These are phyloP conservation scores for Schrenkiella parvula DNA, from an alignment of 345 rosid genomes.

Conservation along the genomic window DNA sequence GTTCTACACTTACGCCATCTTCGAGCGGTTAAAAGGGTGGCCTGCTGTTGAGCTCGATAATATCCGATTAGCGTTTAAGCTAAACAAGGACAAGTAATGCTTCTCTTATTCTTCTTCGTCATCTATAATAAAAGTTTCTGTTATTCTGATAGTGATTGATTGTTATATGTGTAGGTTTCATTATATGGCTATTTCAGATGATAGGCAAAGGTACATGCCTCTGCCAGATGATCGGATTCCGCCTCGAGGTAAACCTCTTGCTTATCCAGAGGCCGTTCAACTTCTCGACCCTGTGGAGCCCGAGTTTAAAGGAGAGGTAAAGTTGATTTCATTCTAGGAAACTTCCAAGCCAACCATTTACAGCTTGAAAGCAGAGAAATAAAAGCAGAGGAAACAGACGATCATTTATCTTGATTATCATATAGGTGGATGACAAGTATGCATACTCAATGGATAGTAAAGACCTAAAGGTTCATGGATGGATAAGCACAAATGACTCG, in stretches of 20 bases:
- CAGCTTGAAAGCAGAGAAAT: not conserved
- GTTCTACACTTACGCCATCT: slow-evolving; percentile 75
- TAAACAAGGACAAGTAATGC: slow-evolving; percentile 62
- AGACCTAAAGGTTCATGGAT: slow-evolving; percentile 73
- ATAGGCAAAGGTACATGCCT: slow-evolving; percentile 85
- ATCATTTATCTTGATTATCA: not conserved
- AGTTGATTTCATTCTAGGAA: not conserved
- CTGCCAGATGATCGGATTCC: slow-evolving; percentile 75
- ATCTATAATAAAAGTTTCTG: not conserved
- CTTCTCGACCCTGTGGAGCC: slow-evolving; percentile 69
- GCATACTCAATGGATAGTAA: slow-evolving; percentile 64
- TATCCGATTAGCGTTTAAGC: slow-evolving; percentile 74
- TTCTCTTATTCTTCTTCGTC: not conserved
- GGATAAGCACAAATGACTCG: slow-evolving; percentile 64
- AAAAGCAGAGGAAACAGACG: slow-evolving; percentile 17
- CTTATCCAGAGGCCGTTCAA: slow-evolving; percentile 78
- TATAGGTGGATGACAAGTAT: slow-evolving; percentile 93
- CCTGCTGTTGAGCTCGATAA: slow-evolving; percentile 77
- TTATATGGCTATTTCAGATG: slow-evolving; percentile 77
- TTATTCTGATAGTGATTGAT: not conserved
- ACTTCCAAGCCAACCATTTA: not conserved
- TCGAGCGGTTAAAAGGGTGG: slow-evolving; percentile 69
- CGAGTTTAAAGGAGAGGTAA: slow-evolving; percentile 79
- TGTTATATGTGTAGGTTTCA: slow-evolving; percentile 50
- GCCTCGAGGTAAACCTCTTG: slow-evolving; percentile 56